phyloP scores from a whole-genome alignment of 2,329 filamentous ascomycete species.

The Ceratocystis ficicola region DNA sequence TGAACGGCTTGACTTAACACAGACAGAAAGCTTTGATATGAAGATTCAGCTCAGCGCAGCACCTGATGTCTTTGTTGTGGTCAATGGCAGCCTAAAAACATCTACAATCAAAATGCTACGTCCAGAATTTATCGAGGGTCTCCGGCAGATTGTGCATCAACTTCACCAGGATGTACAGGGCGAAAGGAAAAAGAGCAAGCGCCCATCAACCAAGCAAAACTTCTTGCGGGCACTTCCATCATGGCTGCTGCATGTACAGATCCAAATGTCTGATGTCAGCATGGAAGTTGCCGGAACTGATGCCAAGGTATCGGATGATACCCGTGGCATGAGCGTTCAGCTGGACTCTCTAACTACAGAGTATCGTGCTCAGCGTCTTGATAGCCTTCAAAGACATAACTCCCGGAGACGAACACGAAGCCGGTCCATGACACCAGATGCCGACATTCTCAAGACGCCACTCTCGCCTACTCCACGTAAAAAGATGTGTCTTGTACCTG shows the following conservation, averaged over 20 bases:
- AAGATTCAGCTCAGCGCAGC: constrained; percentile 75
- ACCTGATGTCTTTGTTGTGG: constrained; percentile 72
- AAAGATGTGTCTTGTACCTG: constrained; percentile 44
- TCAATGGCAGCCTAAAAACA: constrained; percentile 68
- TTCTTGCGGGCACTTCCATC: constrained; percentile 66
- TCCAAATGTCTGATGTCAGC: constrained; percentile 82
- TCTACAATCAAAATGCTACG: constrained; percentile 83
- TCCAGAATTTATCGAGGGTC: constrained; percentile 81
- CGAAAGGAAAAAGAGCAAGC: constrained; percentile 31
- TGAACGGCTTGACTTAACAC: constrained; percentile 71
- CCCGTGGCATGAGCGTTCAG: constrained; percentile 72
- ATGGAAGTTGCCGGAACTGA: constrained; percentile 86
- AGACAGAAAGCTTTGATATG: constrained; percentile 77
- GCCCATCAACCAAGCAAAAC: constrained; percentile 44
- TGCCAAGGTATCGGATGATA: constrained; percentile 65
- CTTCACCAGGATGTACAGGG: constrained; percentile 56
- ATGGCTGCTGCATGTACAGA: constrained; percentile 73
- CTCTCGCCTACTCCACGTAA: constrained; percentile 28
- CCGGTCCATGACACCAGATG: constrained; percentile 56
- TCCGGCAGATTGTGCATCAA: constrained; percentile 82
- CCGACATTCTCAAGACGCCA: constrained; percentile 41
- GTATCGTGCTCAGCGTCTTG: constrained; percentile 70
- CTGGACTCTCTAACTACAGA: constrained; percentile 79
- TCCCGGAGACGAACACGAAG: constrained; percentile 62
- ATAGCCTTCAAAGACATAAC: constrained; percentile 46